Base-by-base conservation (phyloP, 148 eudicot species). In the Polygonum aviculare region DNA sequence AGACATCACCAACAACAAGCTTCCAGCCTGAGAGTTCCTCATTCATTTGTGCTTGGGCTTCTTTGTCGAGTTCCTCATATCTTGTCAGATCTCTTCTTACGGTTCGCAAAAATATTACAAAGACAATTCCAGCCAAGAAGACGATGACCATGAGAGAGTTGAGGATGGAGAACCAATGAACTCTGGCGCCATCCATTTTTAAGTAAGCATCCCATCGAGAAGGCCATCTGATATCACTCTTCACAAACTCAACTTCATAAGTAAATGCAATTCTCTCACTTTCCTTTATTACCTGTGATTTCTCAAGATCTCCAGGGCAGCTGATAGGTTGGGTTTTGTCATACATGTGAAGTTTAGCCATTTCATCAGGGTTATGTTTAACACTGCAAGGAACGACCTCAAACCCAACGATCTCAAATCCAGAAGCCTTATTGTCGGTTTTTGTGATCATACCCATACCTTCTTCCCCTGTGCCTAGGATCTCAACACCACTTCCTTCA, bases 21-120 rank as follows among this genome's bases (percentile, higher is more conserved):
- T 77, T 77, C 79, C 79, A 77, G 21, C 79, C 79, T n/a, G 79
- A 77, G 51, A 77, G 79, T 65, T 77, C 79, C 65, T 77, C 79
- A 50, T 77, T 77, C 79, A 77, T 77, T 38, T 77, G 79, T 69
- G 79, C 79, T 52, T 77, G 79, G 51, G 79, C 74, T 77, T 77
- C 79, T 69, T 77, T 77, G 79, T 77, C 79, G 5, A 77, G 74
- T 52, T 77, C 74, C 62, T 77, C 79, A 39, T 77, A 77, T 59
- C 79, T 77, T 12, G 79, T 77, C 41, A 77, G 50, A 69, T 77
- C 79, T 52, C 79, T 77, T 50, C 79, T 77, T 12, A 77, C 79
- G 7, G 79, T 77, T 72, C 79, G 50, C 59, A 77, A 51, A 14
- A 77, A 77, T 47, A 77, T 77, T 39, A 77, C 79, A 77, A 77